Percentiles rank a stretch among this genome's conserved stretches.
phyloP scores from a whole-genome alignment of 495 filamentous ascomycete species.

The Talaromyces thailandensis region DNA sequence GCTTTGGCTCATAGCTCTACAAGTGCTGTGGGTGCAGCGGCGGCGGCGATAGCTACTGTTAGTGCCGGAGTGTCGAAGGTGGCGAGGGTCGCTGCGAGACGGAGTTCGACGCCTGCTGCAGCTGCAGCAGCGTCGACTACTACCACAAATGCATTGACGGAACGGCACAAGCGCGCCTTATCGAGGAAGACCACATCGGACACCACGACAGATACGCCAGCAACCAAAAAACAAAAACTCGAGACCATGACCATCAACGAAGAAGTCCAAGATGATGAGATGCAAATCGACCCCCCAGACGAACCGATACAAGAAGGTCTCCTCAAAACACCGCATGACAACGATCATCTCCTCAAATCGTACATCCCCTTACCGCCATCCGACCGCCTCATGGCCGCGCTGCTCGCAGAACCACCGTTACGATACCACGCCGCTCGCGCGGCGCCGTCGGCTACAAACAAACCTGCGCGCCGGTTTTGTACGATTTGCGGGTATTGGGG shows the following conservation, averaged over 20 bases:
- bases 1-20: conserved; percentile 34
- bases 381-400: conserved; percentile 54
- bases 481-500: conserved; percentile 93
- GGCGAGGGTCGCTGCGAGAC: conserved; percentile 16
- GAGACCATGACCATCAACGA: conserved; percentile 14
- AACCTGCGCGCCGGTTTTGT: conserved; percentile 67
- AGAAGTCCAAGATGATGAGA: conserved; percentile 5
- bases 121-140: conserved; percentile 14
- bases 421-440: conserved; percentile 73
- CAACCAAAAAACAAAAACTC: conserved; percentile 19
- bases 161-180: conserved; percentile 1
- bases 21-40: background rate
- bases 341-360: conserved; percentile 54
- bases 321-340: conserved; percentile 38
- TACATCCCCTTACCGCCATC: conserved; percentile 56
- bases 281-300: conserved; percentile 11
- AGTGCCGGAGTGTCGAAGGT: conserved; percentile 1
- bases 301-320: conserved; percentile 19
- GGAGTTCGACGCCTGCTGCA: conserved; percentile 29
- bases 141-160: background rate
- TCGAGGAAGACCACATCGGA: conserved; percentile 7
- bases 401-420: conserved; percentile 64
- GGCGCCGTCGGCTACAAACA: conserved; percentile 37
- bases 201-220: conserved; percentile 14
- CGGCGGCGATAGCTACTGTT: background rate